Percentiles rank a stretch among this genome's conserved stretches.
phyloP scores from a whole-genome alignment of 2,329 filamentous ascomycete genomes.

The Alternaria triticimaculans region DNA sequence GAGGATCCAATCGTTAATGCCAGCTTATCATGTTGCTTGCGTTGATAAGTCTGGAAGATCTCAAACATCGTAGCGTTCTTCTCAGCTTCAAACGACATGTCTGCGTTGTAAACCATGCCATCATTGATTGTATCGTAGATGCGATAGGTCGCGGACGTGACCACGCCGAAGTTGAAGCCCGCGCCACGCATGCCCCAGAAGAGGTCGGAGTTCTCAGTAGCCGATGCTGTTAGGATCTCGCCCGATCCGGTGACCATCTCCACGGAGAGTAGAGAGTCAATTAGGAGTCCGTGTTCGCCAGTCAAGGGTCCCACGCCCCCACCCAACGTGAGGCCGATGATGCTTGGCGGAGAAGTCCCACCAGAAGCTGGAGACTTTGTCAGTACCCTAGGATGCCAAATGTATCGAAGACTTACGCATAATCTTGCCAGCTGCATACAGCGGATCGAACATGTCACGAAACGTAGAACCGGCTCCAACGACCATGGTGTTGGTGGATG shows the following conservation, averaged over 20 bases:
- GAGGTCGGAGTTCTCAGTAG: constrained; percentile 39
- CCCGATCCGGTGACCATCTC: constrained; percentile 38
- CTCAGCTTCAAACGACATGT: background rate
- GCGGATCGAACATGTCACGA: background rate
- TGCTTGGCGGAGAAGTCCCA: constrained; percentile 44
- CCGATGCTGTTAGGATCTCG: constrained; percentile 36
- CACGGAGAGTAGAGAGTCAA: constrained; percentile 17
- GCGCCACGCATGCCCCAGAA: constrained; percentile 48
- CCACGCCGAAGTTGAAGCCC: constrained; percentile 46
- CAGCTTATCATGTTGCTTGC: background rate
- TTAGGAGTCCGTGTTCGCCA: constrained; percentile 47
- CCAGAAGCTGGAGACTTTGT: background rate
- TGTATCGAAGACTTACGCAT: background rate
- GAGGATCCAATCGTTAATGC: background rate
- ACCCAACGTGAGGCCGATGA: constrained; percentile 63
- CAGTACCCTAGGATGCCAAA: background rate
- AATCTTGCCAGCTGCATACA: background rate
- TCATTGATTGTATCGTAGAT: constrained; percentile 27
- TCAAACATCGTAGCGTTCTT: constrained; percentile 2
- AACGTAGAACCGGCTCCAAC: background rate
- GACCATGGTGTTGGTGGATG: background rate
- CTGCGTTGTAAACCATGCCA: constrained; percentile 13
- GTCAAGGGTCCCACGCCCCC: constrained; percentile 63
- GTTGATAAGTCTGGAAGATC: background rate
- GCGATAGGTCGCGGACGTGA: constrained; percentile 16